Evolutionary conservation across 495 filamentous ascomycete species (phyloP).

Genomic region (Bacidia rubella): DNA sequence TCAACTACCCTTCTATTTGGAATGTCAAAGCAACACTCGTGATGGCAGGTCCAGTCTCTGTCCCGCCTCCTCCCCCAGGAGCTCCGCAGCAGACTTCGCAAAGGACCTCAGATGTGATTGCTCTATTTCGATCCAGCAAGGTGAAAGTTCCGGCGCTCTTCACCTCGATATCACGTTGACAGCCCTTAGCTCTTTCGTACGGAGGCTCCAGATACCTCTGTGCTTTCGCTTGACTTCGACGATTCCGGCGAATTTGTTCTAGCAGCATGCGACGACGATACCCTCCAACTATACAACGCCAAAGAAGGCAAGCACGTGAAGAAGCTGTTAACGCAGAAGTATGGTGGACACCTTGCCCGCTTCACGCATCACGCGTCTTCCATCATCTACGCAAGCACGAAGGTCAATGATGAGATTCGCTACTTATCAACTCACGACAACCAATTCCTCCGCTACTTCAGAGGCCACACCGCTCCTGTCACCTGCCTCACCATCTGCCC

Average conservation of each 20-base stretch:
- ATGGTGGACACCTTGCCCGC: constrained; percentile 81
- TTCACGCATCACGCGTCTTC: constrained; percentile 82
- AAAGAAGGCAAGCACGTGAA: constrained; percentile 80
- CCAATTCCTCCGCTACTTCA: constrained; percentile 87
- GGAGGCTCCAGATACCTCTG: constrained; percentile 13
- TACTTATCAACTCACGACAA: constrained; percentile 92
- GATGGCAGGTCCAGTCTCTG: constrained; percentile 17
- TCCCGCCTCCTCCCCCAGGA: constrained; percentile 19
- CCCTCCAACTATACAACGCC: constrained; percentile 86
- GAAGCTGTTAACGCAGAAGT: constrained; percentile 76
- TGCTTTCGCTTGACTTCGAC: constrained; percentile 86
- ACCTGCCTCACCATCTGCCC: constrained; percentile 54
- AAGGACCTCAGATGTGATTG: constrained; percentile 36
- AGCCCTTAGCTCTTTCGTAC: constrained; percentile 15
- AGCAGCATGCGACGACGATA: constrained; percentile 78
- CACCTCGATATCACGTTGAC: background rate
- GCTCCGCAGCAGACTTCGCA: constrained; percentile 21
- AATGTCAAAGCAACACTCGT: background rate
- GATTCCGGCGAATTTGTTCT: constrained; percentile 83
- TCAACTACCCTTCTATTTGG: too few relatives aligned
- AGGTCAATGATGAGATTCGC: constrained; percentile 81
- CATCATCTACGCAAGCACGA: constrained; percentile 91
- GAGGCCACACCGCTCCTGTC: constrained; percentile 70
- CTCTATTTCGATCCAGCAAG: constrained; percentile 33
- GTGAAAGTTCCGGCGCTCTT: constrained; percentile 17